Conservation (phyloP, 306 rosid species). For the Lotus japonicus region DNA sequence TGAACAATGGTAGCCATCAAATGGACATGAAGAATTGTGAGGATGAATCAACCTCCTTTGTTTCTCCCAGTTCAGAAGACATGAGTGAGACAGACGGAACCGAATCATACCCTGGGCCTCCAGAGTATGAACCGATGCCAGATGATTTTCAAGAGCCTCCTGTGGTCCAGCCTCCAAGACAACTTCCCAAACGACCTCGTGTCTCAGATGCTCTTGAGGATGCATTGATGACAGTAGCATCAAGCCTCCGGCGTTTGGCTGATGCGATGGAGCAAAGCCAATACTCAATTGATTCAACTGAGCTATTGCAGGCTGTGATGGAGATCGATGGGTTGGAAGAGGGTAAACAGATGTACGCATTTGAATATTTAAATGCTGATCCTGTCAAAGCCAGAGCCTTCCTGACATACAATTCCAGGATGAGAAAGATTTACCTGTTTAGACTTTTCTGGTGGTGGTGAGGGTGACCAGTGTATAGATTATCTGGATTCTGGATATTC, state of each 20-base stretch:
- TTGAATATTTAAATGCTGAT: constrained; percentile 69
- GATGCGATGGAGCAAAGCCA: constrained; percentile 60
- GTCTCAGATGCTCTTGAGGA: constrained; percentile 61
- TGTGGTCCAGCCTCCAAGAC: constrained; percentile 36
- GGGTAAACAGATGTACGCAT: constrained; percentile 73
- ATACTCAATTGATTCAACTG: constrained; percentile 46
- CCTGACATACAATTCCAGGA: constrained; percentile 55
- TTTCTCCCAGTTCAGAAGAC: constrained; percentile 59
- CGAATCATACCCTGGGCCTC: constrained; percentile 52
- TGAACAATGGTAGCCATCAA: constrained; percentile 42
- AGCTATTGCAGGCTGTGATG: constrained; percentile 70
- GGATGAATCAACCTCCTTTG: constrained; percentile 59
- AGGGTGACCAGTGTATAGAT: constrained; percentile 21
- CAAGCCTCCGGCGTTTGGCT: constrained; percentile 62
- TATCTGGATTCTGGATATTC: constrained; percentile 2
- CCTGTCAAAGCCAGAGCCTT: constrained; percentile 76
- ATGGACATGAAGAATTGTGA: constrained; percentile 43
- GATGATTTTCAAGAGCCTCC: constrained; percentile 57
- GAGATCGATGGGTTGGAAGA: constrained; percentile 80
- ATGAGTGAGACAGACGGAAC: constrained; percentile 61
- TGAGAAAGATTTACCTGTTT: constrained; percentile 65
- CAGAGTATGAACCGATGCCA: constrained; percentile 54
- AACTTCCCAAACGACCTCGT: constrained; percentile 52
- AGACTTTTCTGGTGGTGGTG: constrained; percentile 73
- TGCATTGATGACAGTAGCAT: constrained; percentile 60